phyloP scores from a whole-genome alignment of 306 rosid species.

The Delonix regia region DNA sequence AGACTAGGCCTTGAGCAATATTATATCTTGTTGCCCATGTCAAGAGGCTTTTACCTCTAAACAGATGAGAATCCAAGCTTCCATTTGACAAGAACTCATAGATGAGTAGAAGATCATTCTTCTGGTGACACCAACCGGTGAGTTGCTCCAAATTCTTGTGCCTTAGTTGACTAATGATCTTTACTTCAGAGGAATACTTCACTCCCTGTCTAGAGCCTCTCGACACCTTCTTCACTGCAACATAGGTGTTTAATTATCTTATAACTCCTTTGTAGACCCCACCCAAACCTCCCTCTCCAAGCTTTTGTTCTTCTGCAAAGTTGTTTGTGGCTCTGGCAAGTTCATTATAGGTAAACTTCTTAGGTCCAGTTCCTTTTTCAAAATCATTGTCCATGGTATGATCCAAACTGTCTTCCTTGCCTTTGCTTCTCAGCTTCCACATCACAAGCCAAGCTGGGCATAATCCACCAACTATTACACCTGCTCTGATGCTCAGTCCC shows the following conservation, averaged over 20 bases:
- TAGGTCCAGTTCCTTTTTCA: slow-evolving; percentile 27
- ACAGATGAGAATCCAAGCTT: slow-evolving; percentile 48
- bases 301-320: slow-evolving; percentile 43
- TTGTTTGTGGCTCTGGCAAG: slow-evolving; percentile 42
- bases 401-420: not conserved
- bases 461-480: slow-evolving; percentile 16
- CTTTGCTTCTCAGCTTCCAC: slow-evolving; percentile 7
- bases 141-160: slow-evolving; percentile 50
- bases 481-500: slow-evolving; percentile 34
- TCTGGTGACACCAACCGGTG: slow-evolving; percentile 48
- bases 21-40: slow-evolving; percentile 43
- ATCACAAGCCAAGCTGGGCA: slow-evolving; percentile 10
- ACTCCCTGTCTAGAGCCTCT: slow-evolving; percentile 39
- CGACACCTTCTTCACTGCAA: slow-evolving; percentile 48
- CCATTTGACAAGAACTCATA: slow-evolving; percentile 52
- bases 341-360: slow-evolving; percentile 39
- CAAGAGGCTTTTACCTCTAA: slow-evolving; percentile 22
- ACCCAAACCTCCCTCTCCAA: slow-evolving; percentile 54
- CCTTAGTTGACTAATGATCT: slow-evolving; percentile 44
- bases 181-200: slow-evolving; percentile 45
- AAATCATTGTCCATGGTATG: slow-evolving; percentile 37
- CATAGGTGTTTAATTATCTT: slow-evolving; percentile 20
- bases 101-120: slow-evolving; percentile 31
- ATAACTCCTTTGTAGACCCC: slow-evolving; percentile 46
- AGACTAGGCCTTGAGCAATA: slow-evolving; percentile 42